Base-by-base conservation (phyloP, 2,329 filamentous ascomycete species). In the Ophiostoma perfectum region DNA sequence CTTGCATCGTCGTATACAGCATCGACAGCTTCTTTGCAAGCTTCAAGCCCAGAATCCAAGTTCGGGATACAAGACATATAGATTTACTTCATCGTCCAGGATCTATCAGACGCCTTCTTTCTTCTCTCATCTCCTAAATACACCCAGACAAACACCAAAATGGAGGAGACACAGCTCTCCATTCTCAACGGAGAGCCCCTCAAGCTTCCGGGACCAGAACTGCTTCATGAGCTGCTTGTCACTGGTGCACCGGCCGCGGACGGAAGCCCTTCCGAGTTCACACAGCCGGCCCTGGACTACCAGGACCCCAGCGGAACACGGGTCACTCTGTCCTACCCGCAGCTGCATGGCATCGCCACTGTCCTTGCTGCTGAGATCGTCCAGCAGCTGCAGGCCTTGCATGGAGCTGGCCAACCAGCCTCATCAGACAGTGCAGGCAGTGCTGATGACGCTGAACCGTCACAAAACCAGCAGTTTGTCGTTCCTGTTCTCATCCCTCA, bases 401-500 rank as follows among this genome's bases (percentile, higher is more conserved):
- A 12, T 49, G 42, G 39, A 18, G 18, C 45, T 36, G 44, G 38
- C 14, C 64, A 49, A 36, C 64, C 64, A 44, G 42, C 42, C 38
- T 16, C 27, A 36, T 47, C 39, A 18, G 27, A 55, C 16, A 49
- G 45, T 16, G 38, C 27, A 52, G 39, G 27, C 27, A 27, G 27
- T 27, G 27, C 27, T 27, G 27, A 27, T 27, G 27, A 27, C 27
- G 27, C 27, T 27, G 27, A 58, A 18, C 18, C 49, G 49, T 27
- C 49, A 55, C 49, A 55, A 55, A 18, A 55, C 65, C 47, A 47
- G 41, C 79, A 81, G 64, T 76, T 83, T 16, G 78, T 96, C 47
- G 82, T 97, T 49, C 93, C 93, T 0, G 80, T 97, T 2, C 82
- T 96, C 27, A 78, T 96, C 16, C 88, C 90, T 2, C 93, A 97